These are phyloP conservation scores for Colletotrichum gloeosporioides DNA, from an alignment of 2,329 filamentous ascomycete species.

Conservation along the genomic window DNA sequence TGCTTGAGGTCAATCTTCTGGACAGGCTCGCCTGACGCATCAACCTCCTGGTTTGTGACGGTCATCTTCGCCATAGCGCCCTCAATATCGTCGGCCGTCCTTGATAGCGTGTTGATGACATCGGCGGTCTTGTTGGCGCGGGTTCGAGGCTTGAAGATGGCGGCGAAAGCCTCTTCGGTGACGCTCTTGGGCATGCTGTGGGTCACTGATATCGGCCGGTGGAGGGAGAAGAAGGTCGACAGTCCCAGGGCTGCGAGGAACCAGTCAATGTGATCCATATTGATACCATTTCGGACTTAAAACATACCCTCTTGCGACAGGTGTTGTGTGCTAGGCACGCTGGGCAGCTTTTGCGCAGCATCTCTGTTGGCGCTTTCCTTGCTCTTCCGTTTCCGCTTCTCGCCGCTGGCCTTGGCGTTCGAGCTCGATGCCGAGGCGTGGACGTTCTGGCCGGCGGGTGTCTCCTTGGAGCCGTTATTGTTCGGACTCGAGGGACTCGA, in stretches of 20 bases:
- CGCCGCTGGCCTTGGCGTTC: conserved; percentile 48
- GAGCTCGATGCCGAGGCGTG: conserved; percentile 50
- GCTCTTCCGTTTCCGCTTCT: conserved; percentile 64
- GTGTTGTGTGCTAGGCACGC: conserved; percentile 77
- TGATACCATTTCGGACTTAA: neutral
- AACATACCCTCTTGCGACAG: conserved; percentile 69
- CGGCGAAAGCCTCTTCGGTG: conserved; percentile 77
- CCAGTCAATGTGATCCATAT: neutral
- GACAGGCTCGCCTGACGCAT: conserved; percentile 50
- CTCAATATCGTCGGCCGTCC: conserved; percentile 65
- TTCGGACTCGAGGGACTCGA: conserved; percentile 69
- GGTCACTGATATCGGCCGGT: conserved; percentile 90
- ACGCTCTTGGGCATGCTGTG: conserved; percentile 78
- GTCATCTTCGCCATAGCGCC: conserved; percentile 60
- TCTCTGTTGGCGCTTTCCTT: conserved; percentile 54
- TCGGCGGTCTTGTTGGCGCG: conserved; percentile 58
- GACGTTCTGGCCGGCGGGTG: conserved; percentile 49
- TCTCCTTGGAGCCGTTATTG: conserved; percentile 58
- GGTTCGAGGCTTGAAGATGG: conserved; percentile 74
- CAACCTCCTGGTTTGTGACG: conserved; percentile 46
- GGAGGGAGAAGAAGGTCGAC: conserved; percentile 93
- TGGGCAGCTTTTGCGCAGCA: conserved; percentile 65
- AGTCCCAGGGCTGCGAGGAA: conserved; percentile 74
- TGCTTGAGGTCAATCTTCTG: conserved; percentile 59
- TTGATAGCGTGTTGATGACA: conserved; percentile 71